These are phyloP conservation scores for Neolecta irregularis DNA, from an alignment of 1,139 yeast species.

Conservation along the genomic window DNA sequence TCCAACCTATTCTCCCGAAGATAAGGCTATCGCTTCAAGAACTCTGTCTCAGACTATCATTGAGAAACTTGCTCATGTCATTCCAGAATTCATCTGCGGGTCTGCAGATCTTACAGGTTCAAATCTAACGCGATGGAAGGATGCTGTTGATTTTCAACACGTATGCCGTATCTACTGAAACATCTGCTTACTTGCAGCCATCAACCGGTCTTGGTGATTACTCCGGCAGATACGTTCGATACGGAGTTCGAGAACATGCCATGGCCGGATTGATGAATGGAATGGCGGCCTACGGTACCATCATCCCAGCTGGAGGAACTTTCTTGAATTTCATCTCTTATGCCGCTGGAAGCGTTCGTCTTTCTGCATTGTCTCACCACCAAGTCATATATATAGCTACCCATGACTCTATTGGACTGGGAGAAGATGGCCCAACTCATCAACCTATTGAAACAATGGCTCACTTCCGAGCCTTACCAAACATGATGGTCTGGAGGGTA, in stretches of 20 bases:
- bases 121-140: constrained; percentile 81
- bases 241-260: constrained; percentile 99
- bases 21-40: constrained; percentile 84
- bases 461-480: constrained; percentile 94
- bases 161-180: too few relatives aligned
- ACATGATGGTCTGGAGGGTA: constrained; percentile 95
- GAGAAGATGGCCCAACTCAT: constrained; percentile 99
- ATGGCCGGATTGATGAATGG: constrained; percentile 99
- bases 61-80: constrained; percentile 40
- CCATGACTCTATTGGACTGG: constrained; percentile 97
- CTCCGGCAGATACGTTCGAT: constrained; percentile 88
- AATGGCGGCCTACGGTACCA: constrained; percentile 89
- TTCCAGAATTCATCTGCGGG: constrained; percentile 94
- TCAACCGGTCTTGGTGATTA: constrained; percentile 68
- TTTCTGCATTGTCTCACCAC: constrained; percentile 84
- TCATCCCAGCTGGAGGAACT: constrained; percentile 92
- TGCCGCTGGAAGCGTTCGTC: constrained; percentile 94
- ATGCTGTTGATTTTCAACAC: constrained; percentile 87
- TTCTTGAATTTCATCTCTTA: constrained; percentile 96
- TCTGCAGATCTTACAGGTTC: constrained; percentile 98
- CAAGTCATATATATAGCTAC: constrained; percentile 97
- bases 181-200: too few relatives aligned
- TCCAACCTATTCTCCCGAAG: constrained; percentile 67
- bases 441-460: constrained; percentile 99
- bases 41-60: constrained; percentile 80